phyloP scores from a whole-genome alignment of 495 filamentous ascomycete genomes.

The Penicillium herquei region DNA sequence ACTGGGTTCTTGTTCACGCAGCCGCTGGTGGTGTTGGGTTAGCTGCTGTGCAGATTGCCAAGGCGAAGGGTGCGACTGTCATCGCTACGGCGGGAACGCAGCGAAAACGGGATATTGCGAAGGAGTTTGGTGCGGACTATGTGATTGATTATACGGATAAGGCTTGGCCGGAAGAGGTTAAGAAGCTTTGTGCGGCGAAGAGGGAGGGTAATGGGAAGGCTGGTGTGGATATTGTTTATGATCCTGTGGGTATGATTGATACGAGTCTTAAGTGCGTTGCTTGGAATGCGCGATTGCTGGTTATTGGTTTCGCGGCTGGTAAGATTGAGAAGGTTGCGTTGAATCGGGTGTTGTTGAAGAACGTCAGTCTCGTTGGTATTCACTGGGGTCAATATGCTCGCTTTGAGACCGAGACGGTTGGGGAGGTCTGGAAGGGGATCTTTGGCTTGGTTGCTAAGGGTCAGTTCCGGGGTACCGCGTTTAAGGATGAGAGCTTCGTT shows the following conservation, averaged over 20 bases:
- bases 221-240: slow-evolving; percentile 87
- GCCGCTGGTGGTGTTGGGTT: slow-evolving; percentile 91
- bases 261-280: slow-evolving; percentile 80
- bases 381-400: slow-evolving; percentile 87
- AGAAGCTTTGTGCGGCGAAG: slow-evolving; percentile 55
- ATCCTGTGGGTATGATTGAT: slow-evolving; percentile 86
- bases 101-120: slow-evolving; percentile 76
- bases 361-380: slow-evolving; percentile 83
- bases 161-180: slow-evolving; percentile 75
- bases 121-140: slow-evolving; percentile 79
- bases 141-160: slow-evolving; percentile 71
- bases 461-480: slow-evolving; percentile 80
- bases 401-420: slow-evolving; percentile 69
- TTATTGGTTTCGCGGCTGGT: slow-evolving; percentile 89
- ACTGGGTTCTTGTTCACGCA: slow-evolving; percentile 89
- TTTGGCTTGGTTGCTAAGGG: slow-evolving; percentile 72
- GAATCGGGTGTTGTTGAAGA: slow-evolving; percentile 92
- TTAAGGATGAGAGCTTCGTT: slow-evolving; percentile 75
- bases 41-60: slow-evolving; percentile 90
- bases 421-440: slow-evolving; percentile 76
- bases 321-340: slow-evolving; percentile 86
- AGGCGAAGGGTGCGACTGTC: slow-evolving; percentile 84
- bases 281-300: slow-evolving; percentile 85
- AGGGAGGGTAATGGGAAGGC: slow-evolving; percentile 59
- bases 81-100: slow-evolving; percentile 81